Evolutionary conservation across 2,329 filamentous ascomycete genomes (phyloP), one percentile per base, ranked within the genome.

Genomic region (Colletotrichum coccodes): DNA sequence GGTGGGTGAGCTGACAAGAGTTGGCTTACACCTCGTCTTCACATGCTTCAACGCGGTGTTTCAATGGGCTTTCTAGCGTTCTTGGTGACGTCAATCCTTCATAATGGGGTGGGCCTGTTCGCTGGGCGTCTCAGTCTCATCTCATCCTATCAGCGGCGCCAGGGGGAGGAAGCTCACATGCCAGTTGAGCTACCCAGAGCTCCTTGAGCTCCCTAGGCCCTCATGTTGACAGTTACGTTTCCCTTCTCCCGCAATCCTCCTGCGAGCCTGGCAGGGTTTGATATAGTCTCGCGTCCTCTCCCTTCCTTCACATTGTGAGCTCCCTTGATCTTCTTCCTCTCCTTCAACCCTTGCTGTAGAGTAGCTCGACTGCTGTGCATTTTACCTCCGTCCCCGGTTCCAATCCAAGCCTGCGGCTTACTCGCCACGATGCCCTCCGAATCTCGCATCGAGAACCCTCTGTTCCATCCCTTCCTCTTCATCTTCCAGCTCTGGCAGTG

Each of bases 401-500:
- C 6, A n/a, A 18, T 21, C 14, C 16, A 38, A 60, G 61, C 61
- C 54, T 38, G 54, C 7, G 65, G 65, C 54, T 28, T 12, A 30
- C n/a, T 34, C 34, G 67, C 38, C 47, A 68, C 46, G 49, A 83
- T 83, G 82, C 50, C 74, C 28, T 78, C 77, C 8, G 63, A 73
- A 30, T 74, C 76, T 12, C 60, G 74, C 7, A 56, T 82, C 1
- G 73, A 80, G 69, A 84, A 84, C 72, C 80, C 81, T 23, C 57
- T 86, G 34, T 72, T 85, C n/a, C 82, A 87, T 53, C 87, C 86
- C 2, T 79, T 93, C 50, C 77, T 89, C 32, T 90, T 90, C 73
- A 65, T 91, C 58, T 94, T 90, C 78, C 85, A 90, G 70, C 63
- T 93, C 34, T 78, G 90, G 40, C 92, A 94, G 84, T 90, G 85